These are phyloP conservation scores for Pseudogymnoascus sp. DNA, from an alignment of 2,329 filamentous ascomycete species.

Conservation along the genomic window DNA sequence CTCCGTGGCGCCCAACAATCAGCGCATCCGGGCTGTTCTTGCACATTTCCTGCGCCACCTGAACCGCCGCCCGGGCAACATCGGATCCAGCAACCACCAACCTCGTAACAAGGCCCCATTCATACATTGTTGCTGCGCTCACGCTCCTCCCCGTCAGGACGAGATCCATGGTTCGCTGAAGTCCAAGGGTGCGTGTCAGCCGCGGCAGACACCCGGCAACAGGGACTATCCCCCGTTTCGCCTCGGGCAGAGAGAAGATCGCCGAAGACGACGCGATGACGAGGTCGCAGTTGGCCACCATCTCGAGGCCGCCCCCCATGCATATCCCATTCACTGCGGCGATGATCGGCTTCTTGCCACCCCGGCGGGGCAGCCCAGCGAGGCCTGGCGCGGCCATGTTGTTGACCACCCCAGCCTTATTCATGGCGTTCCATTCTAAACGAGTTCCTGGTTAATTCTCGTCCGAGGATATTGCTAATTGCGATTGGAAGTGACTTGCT, in stretches of 20 bases:
- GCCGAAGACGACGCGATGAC: constrained; percentile 52
- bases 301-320: constrained; percentile 67
- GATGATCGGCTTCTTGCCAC: constrained; percentile 63
- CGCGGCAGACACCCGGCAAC: constrained; percentile 62
- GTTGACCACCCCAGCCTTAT: constrained; percentile 15
- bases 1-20: constrained; percentile 16
- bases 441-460: constrained; percentile 12
- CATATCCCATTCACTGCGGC: constrained; percentile 67
- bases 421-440: constrained; percentile 43
- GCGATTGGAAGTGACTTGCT: constrained; percentile 35
- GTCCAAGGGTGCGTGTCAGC: constrained; percentile 52
- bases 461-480: constrained; percentile 23
- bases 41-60: constrained; percentile 18
- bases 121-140: constrained; percentile 46
- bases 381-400: constrained; percentile 41
- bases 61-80: constrained; percentile 48
- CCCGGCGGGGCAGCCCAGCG: constrained; percentile 55
- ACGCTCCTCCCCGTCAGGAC: constrained; percentile 54
- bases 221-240: constrained; percentile 58
- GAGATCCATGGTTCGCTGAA: constrained; percentile 61
- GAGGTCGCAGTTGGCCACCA: constrained; percentile 62
- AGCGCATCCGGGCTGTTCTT: constrained; percentile 19
- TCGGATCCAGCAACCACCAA: constrained; percentile 37
- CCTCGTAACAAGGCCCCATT: constrained; percentile 60
- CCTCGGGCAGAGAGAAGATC: constrained; percentile 60